Base-by-base conservation (phyloP, 1,139 yeast species). In the Candida labiduridarum region DNA sequence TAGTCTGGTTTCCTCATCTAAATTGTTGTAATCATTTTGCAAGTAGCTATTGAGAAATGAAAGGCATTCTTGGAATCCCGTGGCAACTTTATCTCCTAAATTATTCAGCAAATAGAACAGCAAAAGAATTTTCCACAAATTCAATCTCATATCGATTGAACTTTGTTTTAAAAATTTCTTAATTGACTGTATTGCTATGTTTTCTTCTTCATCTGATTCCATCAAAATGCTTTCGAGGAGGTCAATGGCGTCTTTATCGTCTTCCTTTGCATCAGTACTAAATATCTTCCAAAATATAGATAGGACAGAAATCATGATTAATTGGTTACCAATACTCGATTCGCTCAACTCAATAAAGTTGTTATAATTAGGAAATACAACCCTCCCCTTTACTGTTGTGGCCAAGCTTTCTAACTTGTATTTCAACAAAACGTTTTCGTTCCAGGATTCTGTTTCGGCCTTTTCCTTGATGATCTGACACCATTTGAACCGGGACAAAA, bases 91-190 rank as follows among this genome's bases (percentile, higher is more conserved):
- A 0, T 58, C 58, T 12, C 71, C 52, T 44, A 81, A 72, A 0
- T 74, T 66, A 4, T 69, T 65, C 11, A 68, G 71, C 8, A 74
- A 67, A 59, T 89, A 90, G 49, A 81, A 81, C 55, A 80, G 82
- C 41, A 89, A 76, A 15, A 94, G 70, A 22, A 89, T 76, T 44
- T 82, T 81, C 97, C 98, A 92, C 2, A 94, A 69, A 50, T 84
- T 84, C 36, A 90, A 69, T 50, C 80, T 82, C 66, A 91, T 78
- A 36, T 84, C 86, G 18, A 87, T 72, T 0, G 94, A 82, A 0
- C 96, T 84, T 12, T 72, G 72, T 2, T 72, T 69, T 18, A 94
- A 72, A 59, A 90, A 90, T 15, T 70, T 65, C 25, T 76, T 72
- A 62, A 89, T 83, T 3, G 90, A 82, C 2, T 48, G 29, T 10